These are phyloP conservation scores for Ottelia alismoides DNA, from an alignment of 106 monocot species.

Conservation along the genomic window DNA sequence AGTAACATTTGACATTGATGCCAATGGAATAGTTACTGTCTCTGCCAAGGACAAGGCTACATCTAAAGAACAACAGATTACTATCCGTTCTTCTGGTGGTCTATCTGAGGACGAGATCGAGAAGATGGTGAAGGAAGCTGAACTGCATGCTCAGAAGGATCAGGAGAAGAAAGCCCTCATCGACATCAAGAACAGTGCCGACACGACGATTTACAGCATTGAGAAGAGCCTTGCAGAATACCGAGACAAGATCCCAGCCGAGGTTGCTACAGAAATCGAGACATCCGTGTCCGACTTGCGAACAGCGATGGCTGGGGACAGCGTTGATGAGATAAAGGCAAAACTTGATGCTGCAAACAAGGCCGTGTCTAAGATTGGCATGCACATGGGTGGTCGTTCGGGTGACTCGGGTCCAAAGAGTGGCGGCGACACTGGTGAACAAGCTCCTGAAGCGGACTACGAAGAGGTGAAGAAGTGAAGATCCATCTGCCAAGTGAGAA, in stretches of 20 bases:
- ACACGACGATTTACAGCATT: constrained; percentile 16
- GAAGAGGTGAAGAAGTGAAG: constrained; percentile 14
- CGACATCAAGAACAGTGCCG: constrained; percentile 14
- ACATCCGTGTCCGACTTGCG: constrained; percentile 7
- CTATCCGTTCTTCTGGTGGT: constrained; percentile 14
- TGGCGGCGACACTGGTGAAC: neutral
- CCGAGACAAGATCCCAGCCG: constrained; percentile 14
- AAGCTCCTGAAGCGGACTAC: constrained; percentile 12
- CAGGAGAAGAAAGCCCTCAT: constrained; percentile 18
- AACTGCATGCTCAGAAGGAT: constrained; percentile 17
- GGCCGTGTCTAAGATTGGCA: constrained; percentile 17
- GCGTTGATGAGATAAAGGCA: constrained; percentile 13
- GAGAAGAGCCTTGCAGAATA: constrained; percentile 13
- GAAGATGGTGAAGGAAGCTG: constrained; percentile 19
- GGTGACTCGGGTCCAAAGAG: neutral
- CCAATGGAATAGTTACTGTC: constrained; percentile 17
- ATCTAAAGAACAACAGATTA: constrained; percentile 13
- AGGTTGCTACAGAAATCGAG: constrained; percentile 13
- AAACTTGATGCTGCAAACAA: constrained; percentile 15
- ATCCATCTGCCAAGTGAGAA: too few relatives aligned
- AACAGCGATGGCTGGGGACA: constrained; percentile 7
- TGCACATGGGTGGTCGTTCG: constrained; percentile 9
- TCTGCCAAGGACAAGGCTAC: constrained; percentile 19
- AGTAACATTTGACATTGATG: constrained; percentile 18
- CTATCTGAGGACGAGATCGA: constrained; percentile 15